Base-by-base conservation (phyloP, 208 protist genomes). In the Wallacemonas sp. region DNA sequence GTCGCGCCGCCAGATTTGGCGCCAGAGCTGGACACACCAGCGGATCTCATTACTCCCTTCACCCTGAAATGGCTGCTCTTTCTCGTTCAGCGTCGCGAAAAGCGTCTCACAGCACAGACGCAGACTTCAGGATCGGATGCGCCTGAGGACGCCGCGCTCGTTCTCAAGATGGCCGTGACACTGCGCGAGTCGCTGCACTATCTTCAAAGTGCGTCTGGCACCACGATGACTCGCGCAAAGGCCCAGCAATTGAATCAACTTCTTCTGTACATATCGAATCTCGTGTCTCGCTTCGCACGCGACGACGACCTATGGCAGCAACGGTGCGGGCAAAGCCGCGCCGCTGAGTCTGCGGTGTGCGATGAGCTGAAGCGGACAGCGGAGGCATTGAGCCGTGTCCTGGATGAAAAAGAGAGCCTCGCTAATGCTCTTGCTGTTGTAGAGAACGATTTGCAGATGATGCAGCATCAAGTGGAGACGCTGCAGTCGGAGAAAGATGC, bases 301-400 rank as follows among this genome's bases (percentile, higher is more conserved):
- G 51, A 58, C 30, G 51, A 58, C 51, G 51, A 58, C 30, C 12
- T 19, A 6, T 38, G 11, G 28, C 51, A 58, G 2, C 9, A 34
- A 0, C 8, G 9, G n/a, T 24, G n/a, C 21, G 12, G 11, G 22
- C 26, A 39, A 58, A 24, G 44, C 30, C 51, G 65, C 56, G 14
- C 0, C 54, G 14, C 24, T 12, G 58, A 59, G 45, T 44, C 55
- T 17, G 44, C 53, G 21, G 62, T 66, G 47, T 70, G 65, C 26
- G 68, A 47, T 15, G 68, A 74, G 59, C 59, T 79, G 15, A 22
- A 70, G 67, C 45, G 24, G 17, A 65, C 68, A 21, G 66, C 68
- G 66, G 63, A 79, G 30, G 47, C 56, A 14, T 63, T 79, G 0
- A 49, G 49, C 28, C 49, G 30, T 4, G 36, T 62, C 0, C 53